Percentiles rank a stretch among this genome's conserved stretches.
Evolutionary conservation across 768 basidiomycete species (phyloP).

Genomic region (Lentinula aciculospora): DNA sequence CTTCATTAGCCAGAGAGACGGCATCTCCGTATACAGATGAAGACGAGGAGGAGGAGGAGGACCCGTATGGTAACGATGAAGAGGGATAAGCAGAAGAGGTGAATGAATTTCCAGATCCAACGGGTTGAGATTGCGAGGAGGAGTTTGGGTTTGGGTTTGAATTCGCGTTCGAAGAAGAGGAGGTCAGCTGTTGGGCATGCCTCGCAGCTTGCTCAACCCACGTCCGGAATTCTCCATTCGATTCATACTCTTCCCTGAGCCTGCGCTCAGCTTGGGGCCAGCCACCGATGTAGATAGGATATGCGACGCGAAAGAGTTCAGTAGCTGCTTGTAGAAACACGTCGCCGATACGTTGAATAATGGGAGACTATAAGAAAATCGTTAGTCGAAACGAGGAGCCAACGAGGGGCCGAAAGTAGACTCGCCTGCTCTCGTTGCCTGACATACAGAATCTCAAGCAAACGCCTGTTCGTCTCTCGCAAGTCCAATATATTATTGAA

Average conservation of each 20-base stretch:
- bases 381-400: too few species aligned
- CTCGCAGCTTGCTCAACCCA: slow-evolving; percentile 53
- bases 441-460: slow-evolving; percentile 84
- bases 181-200: not conserved
- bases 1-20: too few species aligned
- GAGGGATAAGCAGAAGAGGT: not conserved
- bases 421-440: slow-evolving; percentile 71
- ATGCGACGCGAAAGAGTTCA: slow-evolving; percentile 73
- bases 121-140: not conserved
- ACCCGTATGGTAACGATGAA: not conserved
- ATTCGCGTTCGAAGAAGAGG: too few species aligned
- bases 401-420: not conserved
- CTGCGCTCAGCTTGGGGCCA: slow-evolving; percentile 82
- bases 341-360: slow-evolving; percentile 84
- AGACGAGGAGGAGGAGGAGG: not conserved
- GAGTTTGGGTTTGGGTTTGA: not conserved
- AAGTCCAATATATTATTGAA: slow-evolving; percentile 88
- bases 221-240: slow-evolving; percentile 72
- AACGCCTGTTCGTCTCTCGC: slow-evolving; percentile 73
- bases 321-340: slow-evolving; percentile 83
- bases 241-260: slow-evolving; percentile 80
- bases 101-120: too few species aligned
- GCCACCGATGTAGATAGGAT: slow-evolving; percentile 82
- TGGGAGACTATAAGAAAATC: slow-evolving; percentile 34
- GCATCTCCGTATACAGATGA: not conserved